Evolutionary conservation across 495 filamentous ascomycete genomes (phyloP).

Genomic region (Tetracladium marchalianum): DNA sequence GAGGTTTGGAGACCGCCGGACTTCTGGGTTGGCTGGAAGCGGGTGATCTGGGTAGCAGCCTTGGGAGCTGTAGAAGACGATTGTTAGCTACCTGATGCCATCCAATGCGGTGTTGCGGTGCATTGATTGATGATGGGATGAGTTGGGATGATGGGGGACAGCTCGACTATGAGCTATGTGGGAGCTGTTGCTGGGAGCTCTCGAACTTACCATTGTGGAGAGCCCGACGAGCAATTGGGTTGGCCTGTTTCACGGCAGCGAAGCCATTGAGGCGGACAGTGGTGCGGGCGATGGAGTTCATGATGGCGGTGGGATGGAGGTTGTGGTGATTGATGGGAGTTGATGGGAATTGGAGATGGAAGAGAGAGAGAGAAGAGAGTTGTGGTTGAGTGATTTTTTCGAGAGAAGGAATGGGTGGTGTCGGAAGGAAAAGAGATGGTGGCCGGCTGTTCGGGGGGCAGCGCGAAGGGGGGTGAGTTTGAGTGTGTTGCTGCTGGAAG

Average conservation of each 20-base stretch:
- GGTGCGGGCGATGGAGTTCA: constrained; percentile 10
- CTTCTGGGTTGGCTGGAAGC: constrained; percentile 8
- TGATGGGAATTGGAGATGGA: neutral
- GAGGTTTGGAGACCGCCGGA: constrained; percentile 11
- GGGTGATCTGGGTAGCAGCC: constrained; percentile 8
- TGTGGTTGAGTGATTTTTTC: no score
- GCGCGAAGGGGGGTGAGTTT: no score
- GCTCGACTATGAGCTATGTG: neutral
- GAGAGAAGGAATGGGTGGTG: no score
- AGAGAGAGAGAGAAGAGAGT: neutral
- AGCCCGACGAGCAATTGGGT: constrained; percentile 15
- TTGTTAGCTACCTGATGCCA: neutral
- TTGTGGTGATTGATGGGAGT: neutral
- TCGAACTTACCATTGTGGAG: constrained; percentile 10
- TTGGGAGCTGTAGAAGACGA: constrained; percentile 1
- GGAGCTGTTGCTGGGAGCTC: neutral
- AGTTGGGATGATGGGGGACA: neutral
- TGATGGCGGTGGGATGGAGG: constrained; percentile 12
- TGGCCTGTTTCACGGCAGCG: constrained; percentile 7
- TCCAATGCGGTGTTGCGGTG: no score
- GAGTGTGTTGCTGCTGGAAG: no score
- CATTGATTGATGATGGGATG: no score
- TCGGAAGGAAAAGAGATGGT: no score
- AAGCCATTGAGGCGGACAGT: constrained; percentile 13
- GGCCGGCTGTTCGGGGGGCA: no score